Percentiles rank a stretch among this genome's conserved stretches.
These are phyloP conservation scores for Saccharomycopsis sp. DNA, from an alignment of 805 yeast genomes.

Conservation along the genomic window DNA sequence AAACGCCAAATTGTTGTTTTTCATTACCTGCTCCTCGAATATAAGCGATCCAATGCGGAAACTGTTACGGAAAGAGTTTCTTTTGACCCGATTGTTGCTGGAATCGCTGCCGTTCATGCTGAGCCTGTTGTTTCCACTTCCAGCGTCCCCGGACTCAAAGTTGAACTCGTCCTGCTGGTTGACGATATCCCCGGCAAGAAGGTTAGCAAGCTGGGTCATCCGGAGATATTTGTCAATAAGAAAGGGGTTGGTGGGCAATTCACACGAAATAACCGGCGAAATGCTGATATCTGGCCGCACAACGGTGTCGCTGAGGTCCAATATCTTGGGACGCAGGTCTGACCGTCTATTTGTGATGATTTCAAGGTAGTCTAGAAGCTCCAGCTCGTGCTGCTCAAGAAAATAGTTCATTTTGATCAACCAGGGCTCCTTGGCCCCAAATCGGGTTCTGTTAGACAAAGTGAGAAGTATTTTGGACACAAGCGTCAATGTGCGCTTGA, in stretches of 20 bases:
- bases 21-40: constrained; percentile 28
- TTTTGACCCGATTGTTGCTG: constrained; percentile 4
- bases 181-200: constrained; percentile 30
- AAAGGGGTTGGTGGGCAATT: constrained; percentile 62
- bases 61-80: constrained; percentile 19
- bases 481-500: constrained; percentile 73
- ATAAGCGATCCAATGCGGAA: constrained; percentile 29
- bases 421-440: constrained; percentile 82
- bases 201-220: constrained; percentile 48
- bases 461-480: constrained; percentile 75
- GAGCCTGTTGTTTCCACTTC: not conserved
- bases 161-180: constrained; percentile 22
- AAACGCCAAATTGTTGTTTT: constrained; percentile 43
- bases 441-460: constrained; percentile 66
- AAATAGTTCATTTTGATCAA: constrained; percentile 65
- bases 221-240: constrained; percentile 60
- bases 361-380: constrained; percentile 63
- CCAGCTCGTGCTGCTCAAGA: constrained; percentile 47
- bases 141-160: constrained; percentile 13
- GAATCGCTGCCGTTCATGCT: constrained; percentile 19
- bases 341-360: constrained; percentile 62
- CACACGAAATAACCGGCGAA: constrained; percentile 44
- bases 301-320: constrained; percentile 50
- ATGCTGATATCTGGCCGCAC: constrained; percentile 51
- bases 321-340: constrained; percentile 53